Base-by-base conservation (phyloP, 2,329 filamentous ascomycete genomes). In the Fusarium drepaniforme region DNA sequence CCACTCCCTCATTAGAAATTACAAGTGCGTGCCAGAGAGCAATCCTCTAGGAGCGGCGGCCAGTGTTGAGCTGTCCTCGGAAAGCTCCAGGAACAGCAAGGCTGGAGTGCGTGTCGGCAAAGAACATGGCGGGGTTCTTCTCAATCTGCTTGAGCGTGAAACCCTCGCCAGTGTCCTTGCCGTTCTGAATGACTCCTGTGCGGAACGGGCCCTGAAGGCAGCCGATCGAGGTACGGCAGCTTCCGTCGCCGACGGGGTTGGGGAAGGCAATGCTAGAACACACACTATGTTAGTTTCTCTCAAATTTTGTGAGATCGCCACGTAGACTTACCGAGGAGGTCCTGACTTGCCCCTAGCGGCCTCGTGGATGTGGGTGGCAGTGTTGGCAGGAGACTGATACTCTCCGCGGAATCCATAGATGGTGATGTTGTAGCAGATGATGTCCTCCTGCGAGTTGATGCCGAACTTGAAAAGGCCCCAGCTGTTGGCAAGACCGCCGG, bases 311-410 rank as follows among this genome's bases (percentile, higher is more conserved):
- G 12, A 21, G 61, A 7, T 35, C 4, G 13, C 18, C 11, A 33
- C 2, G 12, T 40, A 15, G 18, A 59, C 80, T 66, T 80, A 82
- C 76, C 88, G 83, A 64, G 88, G 88, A 42, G 88, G 88, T 8
- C 89, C 88, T 23, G 84, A 76, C 60, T 80, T 81, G 71, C 88
- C 88, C 66, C 80, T 82, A 25, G 75, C 78, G 8, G 81, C 87
- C 79, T 90, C 81, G 80, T 90, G 88, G 72, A 90, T 87, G 79
- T 90, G 88, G 2, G 88, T 90, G 21, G 88, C 86, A 8, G 88
- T 89, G 33, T 79, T 75, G 51, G 89, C 88, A 0, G 84, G 82
- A 9, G 87, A 89, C 74, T 84, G 77, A 78, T 88, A 90, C 3
- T 86, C 80, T 64, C 88, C 88, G 25, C 82, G 82, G 78, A 90